These are phyloP conservation scores for Amorphotheca resinae DNA, from an alignment of 495 filamentous ascomycete genomes.

Conservation along the genomic window DNA sequence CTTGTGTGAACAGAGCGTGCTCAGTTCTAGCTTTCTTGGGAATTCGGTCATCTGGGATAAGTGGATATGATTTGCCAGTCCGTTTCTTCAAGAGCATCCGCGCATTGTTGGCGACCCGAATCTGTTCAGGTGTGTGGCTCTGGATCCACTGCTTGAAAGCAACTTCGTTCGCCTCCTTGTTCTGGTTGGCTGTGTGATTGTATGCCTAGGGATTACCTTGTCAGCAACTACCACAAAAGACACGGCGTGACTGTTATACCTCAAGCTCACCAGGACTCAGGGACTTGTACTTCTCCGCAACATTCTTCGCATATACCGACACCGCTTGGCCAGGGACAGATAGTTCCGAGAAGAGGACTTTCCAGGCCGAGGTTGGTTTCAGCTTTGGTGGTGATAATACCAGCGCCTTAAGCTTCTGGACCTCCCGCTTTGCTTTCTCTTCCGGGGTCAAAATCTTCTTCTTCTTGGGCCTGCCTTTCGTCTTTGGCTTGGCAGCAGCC, in stretches of 20 bases:
- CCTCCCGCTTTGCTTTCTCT: slow-evolving; percentile 4
- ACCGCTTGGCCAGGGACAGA: not conserved
- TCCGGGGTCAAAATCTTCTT: slow-evolving; percentile 8
- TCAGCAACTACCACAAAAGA: slow-evolving; percentile 3
- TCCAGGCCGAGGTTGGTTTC: not conserved
- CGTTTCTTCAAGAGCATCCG: slow-evolving; percentile 29
- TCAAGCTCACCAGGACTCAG: slow-evolving; percentile 14
- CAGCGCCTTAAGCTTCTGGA: slow-evolving; percentile 6
- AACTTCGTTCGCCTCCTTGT: slow-evolving; percentile 27
- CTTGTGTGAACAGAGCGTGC: slow-evolving; percentile 30
- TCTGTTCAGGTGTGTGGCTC: slow-evolving; percentile 41
- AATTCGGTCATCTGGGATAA: slow-evolving; percentile 40
- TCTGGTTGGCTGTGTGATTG: slow-evolving; percentile 37
- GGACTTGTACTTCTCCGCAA: slow-evolving; percentile 12
- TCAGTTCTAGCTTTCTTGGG: slow-evolving; percentile 31
- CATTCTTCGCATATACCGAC: not conserved
- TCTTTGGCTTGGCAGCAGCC: slow-evolving; percentile 8
- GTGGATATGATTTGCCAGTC: slow-evolving; percentile 9
- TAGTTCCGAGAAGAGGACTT: not conserved
- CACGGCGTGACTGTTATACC: slow-evolving; percentile 5
- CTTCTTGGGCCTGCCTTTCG: slow-evolving; percentile 7
- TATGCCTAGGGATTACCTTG: slow-evolving; percentile 32
- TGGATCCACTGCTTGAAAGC: slow-evolving; percentile 41
- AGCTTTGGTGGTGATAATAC: not conserved
- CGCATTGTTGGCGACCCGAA: slow-evolving; percentile 47